Conservation (phyloP, 495 filamentous ascomycete species). For the Lophium mytilinum region DNA sequence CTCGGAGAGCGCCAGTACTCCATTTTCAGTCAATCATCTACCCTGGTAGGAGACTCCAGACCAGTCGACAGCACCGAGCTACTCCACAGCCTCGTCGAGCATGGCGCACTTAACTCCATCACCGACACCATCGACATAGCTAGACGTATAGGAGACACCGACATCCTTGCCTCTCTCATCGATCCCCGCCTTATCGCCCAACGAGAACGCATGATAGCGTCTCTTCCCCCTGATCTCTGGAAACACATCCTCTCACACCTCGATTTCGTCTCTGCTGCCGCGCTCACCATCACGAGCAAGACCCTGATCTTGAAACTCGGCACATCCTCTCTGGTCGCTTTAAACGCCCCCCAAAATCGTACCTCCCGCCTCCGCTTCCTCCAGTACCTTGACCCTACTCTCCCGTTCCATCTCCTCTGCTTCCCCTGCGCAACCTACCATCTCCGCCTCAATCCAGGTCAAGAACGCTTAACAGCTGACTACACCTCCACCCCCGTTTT, state of each 20-base stretch:
- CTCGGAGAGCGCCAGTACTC: constrained; percentile 11
- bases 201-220: constrained; percentile 37
- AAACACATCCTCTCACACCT: constrained; percentile 35
- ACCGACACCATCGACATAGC: not conserved
- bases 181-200: not conserved
- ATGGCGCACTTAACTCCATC: constrained; percentile 5
- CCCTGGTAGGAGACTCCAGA: constrained; percentile 5
- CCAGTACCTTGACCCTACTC: constrained; percentile 35
- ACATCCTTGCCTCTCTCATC: not conserved
- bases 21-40: constrained; percentile 9
- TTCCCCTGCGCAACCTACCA: constrained; percentile 49
- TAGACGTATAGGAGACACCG: not conserved
- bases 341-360: constrained; percentile 36
- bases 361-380: constrained; percentile 42
- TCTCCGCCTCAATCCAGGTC: constrained; percentile 39
- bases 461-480: constrained; percentile 43
- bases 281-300: constrained; percentile 42
- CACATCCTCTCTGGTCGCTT: constrained; percentile 25
- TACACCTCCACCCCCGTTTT: constrained; percentile 46
- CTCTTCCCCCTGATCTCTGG: constrained; percentile 41
- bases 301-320: constrained; percentile 40
- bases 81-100: constrained; percentile 9
- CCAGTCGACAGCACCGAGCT: constrained; percentile 9
- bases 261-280: constrained; percentile 38
- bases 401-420: constrained; percentile 49